Percentiles rank a stretch among this genome's conserved stretches.
phyloP scores from a whole-genome alignment of 768 basidiomycete genomes.

The Boletellus ananas region DNA sequence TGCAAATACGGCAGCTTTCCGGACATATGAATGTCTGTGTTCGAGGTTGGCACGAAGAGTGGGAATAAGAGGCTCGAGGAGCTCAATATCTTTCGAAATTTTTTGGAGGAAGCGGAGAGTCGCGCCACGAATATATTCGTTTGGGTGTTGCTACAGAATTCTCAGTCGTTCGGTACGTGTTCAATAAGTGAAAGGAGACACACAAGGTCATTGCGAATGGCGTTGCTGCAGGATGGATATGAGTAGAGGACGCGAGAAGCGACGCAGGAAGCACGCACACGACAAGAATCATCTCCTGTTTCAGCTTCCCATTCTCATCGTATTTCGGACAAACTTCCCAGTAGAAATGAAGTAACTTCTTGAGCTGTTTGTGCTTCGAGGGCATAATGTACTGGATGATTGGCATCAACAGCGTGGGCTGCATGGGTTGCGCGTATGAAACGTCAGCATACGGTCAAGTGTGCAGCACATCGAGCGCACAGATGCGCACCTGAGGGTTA shows the following conservation, averaged over 20 bases:
- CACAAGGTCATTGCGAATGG: slow-evolving; percentile 95
- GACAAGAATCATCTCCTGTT: slow-evolving; percentile 99
- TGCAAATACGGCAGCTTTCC: slow-evolving; percentile 98
- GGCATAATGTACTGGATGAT: slow-evolving; percentile 98
- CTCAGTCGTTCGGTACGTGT: background rate
- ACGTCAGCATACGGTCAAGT: background rate
- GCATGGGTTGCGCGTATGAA: background rate
- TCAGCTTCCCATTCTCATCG: slow-evolving; percentile 94
- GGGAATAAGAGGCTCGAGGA: slow-evolving; percentile 93
- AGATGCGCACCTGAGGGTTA: slow-evolving; percentile 70
- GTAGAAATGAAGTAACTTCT: slow-evolving; percentile 94
- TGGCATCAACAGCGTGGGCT: slow-evolving; percentile 95
- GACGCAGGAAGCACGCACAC: slow-evolving; percentile 57
- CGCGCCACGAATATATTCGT: slow-evolving; percentile 99
- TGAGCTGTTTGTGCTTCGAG: slow-evolving; percentile 90
- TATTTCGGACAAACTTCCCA: slow-evolving; percentile 99
- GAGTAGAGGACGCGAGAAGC: slow-evolving; percentile 7
- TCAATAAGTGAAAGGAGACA: slow-evolving; percentile 26
- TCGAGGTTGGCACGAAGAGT: slow-evolving; percentile 92
- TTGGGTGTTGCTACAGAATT: slow-evolving; percentile 84
- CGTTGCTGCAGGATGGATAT: slow-evolving; percentile 57
- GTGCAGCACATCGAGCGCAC: background rate
- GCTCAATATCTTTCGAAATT: slow-evolving; percentile 86
- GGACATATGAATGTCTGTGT: slow-evolving; percentile 95
- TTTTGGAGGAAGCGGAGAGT: slow-evolving; percentile 96